Evolutionary conservation across 2,329 filamentous ascomycete species (phyloP).

Genomic region (Fusarium camptoceras): DNA sequence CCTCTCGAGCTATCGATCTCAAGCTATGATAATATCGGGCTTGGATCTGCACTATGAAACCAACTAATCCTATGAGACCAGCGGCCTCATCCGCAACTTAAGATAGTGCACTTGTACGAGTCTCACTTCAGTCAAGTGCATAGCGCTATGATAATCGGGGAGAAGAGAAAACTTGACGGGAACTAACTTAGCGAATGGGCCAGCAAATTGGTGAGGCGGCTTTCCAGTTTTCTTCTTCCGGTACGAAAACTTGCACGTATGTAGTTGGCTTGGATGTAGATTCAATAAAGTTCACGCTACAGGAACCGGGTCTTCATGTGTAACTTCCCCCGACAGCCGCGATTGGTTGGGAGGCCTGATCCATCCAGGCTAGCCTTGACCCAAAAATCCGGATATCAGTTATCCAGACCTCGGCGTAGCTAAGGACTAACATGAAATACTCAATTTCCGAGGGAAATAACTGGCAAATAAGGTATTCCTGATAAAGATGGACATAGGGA

Average conservation of each 20-base stretch:
- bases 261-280: no score
- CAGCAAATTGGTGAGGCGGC: not conserved
- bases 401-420: not conserved
- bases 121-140: not conserved
- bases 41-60: no score
- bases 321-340: not conserved
- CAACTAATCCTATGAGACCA: no score
- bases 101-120: not conserved
- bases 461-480: not conserved
- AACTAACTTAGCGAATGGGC: not conserved
- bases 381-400: not conserved
- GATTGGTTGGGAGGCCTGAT: not conserved
- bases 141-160: not conserved
- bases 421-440: not conserved
- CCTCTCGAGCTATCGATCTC: no score
- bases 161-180: not conserved
- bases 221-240: not conserved
- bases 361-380: not conserved
- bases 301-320: not conserved
- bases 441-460: not conserved
- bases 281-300: not conserved
- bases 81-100: not conserved
- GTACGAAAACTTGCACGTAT: no score
- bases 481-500: no score
- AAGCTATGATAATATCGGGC: no score